These are phyloP conservation scores for Wickerhamomyces hampshirensis DNA, from an alignment of 805 yeast species.

Conservation along the genomic window DNA sequence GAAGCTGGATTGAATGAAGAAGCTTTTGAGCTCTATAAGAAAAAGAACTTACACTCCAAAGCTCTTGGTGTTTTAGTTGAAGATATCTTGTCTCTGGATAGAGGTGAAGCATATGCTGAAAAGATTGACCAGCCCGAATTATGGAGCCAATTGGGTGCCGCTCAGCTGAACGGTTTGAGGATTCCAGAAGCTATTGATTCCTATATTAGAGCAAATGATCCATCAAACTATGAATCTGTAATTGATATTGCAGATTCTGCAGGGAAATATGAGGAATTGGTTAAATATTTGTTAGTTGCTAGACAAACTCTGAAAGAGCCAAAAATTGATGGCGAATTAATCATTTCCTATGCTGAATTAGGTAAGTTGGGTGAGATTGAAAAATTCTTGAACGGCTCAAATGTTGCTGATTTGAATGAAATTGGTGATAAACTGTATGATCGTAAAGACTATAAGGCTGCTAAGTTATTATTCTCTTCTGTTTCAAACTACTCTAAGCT, in stretches of 20 bases:
- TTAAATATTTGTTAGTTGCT: constrained; percentile 85
- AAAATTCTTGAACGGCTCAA: constrained; percentile 75
- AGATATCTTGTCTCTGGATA: constrained; percentile 88
- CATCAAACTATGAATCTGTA: constrained; percentile 83
- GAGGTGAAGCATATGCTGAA: constrained; percentile 92
- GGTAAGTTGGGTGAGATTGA: constrained; percentile 77
- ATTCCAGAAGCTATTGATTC: constrained; percentile 89
- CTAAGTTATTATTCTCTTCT: constrained; percentile 78
- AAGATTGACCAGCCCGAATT: constrained; percentile 78
- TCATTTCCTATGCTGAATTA: constrained; percentile 79
- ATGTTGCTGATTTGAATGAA: constrained; percentile 86
- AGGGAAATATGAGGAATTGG: constrained; percentile 91
- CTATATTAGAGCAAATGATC: constrained; percentile 87
- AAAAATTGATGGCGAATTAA: constrained; percentile 84
- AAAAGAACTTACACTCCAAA: constrained; percentile 66
- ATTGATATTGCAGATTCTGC: constrained; percentile 95
- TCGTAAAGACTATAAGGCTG: constrained; percentile 82
- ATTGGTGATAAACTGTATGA: constrained; percentile 91
- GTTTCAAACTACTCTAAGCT: constrained; percentile 93
- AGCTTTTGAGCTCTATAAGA: constrained; percentile 88
- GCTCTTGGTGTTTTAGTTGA: constrained; percentile 92
- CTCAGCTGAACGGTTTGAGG: constrained; percentile 91
- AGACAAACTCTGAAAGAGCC: constrained; percentile 90
- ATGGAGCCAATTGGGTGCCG: constrained; percentile 94
- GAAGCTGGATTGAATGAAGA: constrained; percentile 89